phyloP scores from a whole-genome alignment of 2,329 filamentous ascomycete genomes.

The Colletotrichum magnum region DNA sequence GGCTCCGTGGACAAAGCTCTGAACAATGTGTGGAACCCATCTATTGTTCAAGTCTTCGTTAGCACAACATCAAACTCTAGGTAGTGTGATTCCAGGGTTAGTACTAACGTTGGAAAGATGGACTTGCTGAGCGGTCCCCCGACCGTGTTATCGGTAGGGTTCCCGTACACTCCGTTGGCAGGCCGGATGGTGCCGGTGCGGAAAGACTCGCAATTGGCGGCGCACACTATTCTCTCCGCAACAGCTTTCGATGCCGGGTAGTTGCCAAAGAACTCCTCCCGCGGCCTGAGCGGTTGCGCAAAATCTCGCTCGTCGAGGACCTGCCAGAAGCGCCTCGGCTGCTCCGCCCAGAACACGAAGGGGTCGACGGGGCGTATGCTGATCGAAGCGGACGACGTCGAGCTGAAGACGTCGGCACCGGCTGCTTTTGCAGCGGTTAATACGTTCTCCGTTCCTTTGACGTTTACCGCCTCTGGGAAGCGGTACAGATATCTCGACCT shows the following conservation, averaged over 20 bases:
- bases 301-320: not conserved
- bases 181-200: not conserved
- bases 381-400: not conserved
- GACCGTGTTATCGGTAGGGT: not conserved
- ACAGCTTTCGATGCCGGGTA: not conserved
- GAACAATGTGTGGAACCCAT: not conserved
- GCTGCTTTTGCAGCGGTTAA: not conserved
- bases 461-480: not conserved
- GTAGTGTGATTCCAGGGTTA: not conserved
- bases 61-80: not conserved
- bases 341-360: not conserved
- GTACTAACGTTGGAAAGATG: not conserved
- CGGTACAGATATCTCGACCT: not conserved
- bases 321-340: not conserved
- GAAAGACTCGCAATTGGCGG: not conserved
- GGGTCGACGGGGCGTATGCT: not conserved
- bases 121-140: not conserved
- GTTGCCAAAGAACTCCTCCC: not conserved
- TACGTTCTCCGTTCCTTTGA: not conserved
- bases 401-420: not conserved
- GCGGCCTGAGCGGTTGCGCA: not conserved
- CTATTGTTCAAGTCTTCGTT: not conserved
- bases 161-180: not conserved
- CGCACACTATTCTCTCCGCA: not conserved
- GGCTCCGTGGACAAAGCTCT: not conserved